Evolutionary conservation across 768 basidiomycete genomes (phyloP), one percentile per base, ranked within the genome.

Genomic region (Boletellus emodensis): DNA sequence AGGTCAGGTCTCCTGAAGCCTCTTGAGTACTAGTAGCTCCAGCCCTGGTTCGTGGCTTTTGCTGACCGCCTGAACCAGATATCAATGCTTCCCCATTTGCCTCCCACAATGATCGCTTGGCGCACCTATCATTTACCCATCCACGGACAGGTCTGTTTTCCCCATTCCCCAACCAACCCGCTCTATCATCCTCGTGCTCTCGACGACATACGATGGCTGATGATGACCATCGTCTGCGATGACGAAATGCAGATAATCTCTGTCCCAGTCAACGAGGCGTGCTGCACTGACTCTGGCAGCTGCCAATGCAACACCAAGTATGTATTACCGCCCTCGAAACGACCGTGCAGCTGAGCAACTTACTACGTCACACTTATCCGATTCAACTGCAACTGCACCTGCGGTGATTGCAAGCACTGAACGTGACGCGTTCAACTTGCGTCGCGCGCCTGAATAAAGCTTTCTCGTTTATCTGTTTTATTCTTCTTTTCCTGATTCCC

Each of bases 391-490:
- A 22, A 26, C 28, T 61, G 56, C 56, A 55, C 48, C 24, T 61
- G 60, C 24, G 22, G 53, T 35, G 56, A 53, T 39, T 61, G 60
- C 60, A 59, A 55, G 53, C 53, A 56, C 41, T 59, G 30, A 51
- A 35, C 10, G 20, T 20, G 20, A 41, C 3, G 26, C 12, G 36
- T 28, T n/a, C 22, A 35, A 6, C 30, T 20, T 6, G n/a, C 18
- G 36, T 34, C 17, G 26, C 37, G 15, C 22, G 14, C 20, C 32
- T 7, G 8, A 20, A 15, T 12, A 32, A 32, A 20, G n/a, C 20
- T 24, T 34, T 18, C 15, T 20, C 13, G 24, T 24, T 26, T 11
- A 2, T 22, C 15, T 17, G 37, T 17, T 38, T 17, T n/a, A 17
- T 38, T 7, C n/a, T 38, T 20, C 2, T 20, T 18, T 38, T 10